These are phyloP conservation scores for Fraxinus velutina DNA, from an alignment of 305 asterid species.

Conservation along the genomic window DNA sequence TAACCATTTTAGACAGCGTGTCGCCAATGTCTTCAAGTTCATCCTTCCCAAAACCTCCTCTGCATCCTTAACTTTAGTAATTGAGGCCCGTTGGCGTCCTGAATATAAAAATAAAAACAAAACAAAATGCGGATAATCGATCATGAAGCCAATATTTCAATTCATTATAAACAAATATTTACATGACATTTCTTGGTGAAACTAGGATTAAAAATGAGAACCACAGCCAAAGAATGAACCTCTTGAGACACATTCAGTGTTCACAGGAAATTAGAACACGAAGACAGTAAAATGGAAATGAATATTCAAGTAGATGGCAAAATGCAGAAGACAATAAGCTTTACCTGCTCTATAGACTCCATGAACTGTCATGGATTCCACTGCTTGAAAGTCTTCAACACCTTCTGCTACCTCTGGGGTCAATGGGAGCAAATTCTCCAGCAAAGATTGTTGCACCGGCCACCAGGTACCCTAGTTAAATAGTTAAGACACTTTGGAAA, in stretches of 20 bases:
- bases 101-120: constrained; percentile 4
- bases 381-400: constrained; percentile 65
- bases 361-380: constrained; percentile 63
- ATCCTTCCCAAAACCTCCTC: constrained; percentile 73
- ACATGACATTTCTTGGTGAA: not conserved
- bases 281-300: not conserved
- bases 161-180: not conserved
- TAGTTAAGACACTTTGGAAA: not conserved
- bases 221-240: not conserved
- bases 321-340: constrained; percentile 12
- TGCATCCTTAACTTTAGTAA: constrained; percentile 59
- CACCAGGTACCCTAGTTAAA: constrained; percentile 31
- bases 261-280: not conserved
- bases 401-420: constrained; percentile 62
- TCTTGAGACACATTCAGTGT: constrained; percentile 6
- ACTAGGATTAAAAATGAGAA: not conserved
- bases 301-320: not conserved
- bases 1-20: constrained; percentile 60
- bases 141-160: not conserved
- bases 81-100: constrained; percentile 62
- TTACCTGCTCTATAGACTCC: constrained; percentile 79
- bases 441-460: constrained; percentile 37
- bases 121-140: not conserved
- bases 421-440: constrained; percentile 56
- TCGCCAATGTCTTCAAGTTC: constrained; percentile 76